phyloP scores from a whole-genome alignment of 2,329 filamentous ascomycete genomes.

The Aspergillus quadricinctus region DNA sequence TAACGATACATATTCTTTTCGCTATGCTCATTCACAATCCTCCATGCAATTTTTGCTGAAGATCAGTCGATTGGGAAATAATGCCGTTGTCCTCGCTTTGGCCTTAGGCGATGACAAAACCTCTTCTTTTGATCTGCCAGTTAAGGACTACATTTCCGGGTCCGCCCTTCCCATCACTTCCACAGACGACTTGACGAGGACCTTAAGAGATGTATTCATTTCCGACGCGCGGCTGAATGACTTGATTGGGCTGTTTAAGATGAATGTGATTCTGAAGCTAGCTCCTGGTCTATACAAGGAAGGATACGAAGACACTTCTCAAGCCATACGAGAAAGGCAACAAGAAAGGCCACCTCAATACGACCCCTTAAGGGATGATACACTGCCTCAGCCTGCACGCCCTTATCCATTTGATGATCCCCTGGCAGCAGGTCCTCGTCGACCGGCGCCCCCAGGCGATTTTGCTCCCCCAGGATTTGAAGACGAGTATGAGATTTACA shows the following conservation, averaged over 20 bases:
- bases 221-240: slow-evolving; percentile 65
- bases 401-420: slow-evolving; percentile 66
- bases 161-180: slow-evolving; percentile 53
- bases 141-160: slow-evolving; percentile 69
- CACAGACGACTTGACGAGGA: slow-evolving; percentile 24
- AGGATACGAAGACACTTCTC: slow-evolving; percentile 63
- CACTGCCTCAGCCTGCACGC: slow-evolving; percentile 56
- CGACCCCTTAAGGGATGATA: slow-evolving; percentile 50
- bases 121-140: slow-evolving; percentile 67
- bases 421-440: slow-evolving; percentile 56
- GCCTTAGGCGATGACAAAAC: slow-evolving; percentile 78
- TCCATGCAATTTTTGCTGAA: slow-evolving; percentile 80
- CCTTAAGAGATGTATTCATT: slow-evolving; percentile 63
- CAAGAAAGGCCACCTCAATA: slow-evolving; percentile 38
- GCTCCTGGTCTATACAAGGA: slow-evolving; percentile 72
- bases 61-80: slow-evolving; percentile 73
- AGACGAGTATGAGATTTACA: slow-evolving; percentile 81
- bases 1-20: slow-evolving; percentile 68
- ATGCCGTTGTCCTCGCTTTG: slow-evolving; percentile 77
- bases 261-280: slow-evolving; percentile 78
- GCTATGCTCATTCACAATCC: slow-evolving; percentile 81
- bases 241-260: slow-evolving; percentile 67
- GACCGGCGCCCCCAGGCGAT: slow-evolving; percentile 64
- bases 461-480: slow-evolving; percentile 89
- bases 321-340: slow-evolving; percentile 36